These are phyloP conservation scores for Pseudopyricularia javanii DNA, from an alignment of 2,329 filamentous ascomycete genomes.

Conservation along the genomic window DNA sequence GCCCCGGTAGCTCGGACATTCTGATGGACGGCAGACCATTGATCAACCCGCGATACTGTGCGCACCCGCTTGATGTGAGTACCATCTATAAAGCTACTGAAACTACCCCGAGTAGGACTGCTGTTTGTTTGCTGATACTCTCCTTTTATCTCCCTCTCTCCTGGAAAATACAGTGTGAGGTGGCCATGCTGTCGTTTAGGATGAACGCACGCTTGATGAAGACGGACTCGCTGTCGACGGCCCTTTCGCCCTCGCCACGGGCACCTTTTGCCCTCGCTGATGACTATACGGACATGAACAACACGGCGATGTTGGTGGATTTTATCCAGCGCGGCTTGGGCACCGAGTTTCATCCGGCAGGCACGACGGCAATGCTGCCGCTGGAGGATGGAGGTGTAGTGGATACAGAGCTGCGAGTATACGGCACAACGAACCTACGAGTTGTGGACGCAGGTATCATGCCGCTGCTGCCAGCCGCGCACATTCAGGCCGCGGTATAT, in stretches of 20 bases:
- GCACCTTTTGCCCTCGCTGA: background rate
- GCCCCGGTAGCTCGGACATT: conserved; percentile 20
- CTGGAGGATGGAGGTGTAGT: conserved; percentile 31
- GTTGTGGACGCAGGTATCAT: conserved; percentile 36
- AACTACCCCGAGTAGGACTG: background rate
- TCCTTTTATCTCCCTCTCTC: background rate
- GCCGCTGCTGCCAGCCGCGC: conserved; percentile 31
- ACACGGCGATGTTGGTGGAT: conserved; percentile 1
- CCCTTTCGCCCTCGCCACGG: background rate
- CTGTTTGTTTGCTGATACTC: background rate
- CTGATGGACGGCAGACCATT: conserved; percentile 13
- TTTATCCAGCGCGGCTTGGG: conserved; percentile 7
- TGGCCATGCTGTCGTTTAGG: background rate
- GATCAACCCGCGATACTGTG: conserved; percentile 19
- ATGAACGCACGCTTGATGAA: conserved; percentile 2
- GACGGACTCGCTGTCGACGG: background rate
- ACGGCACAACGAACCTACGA: conserved; percentile 33
- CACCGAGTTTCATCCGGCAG: conserved; percentile 25
- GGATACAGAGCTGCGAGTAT: conserved; percentile 27
- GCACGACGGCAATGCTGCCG: conserved; percentile 34
- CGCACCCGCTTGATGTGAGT: background rate
- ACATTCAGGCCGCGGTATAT: conserved; percentile 39
- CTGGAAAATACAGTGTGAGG: background rate
- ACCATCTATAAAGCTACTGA: background rate
- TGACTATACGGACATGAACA: background rate